Evolutionary conservation across 108 stramenopile species (phyloP), one percentile per base, ranked within the genome.

Genomic region (Conticribra weissflogii): DNA sequence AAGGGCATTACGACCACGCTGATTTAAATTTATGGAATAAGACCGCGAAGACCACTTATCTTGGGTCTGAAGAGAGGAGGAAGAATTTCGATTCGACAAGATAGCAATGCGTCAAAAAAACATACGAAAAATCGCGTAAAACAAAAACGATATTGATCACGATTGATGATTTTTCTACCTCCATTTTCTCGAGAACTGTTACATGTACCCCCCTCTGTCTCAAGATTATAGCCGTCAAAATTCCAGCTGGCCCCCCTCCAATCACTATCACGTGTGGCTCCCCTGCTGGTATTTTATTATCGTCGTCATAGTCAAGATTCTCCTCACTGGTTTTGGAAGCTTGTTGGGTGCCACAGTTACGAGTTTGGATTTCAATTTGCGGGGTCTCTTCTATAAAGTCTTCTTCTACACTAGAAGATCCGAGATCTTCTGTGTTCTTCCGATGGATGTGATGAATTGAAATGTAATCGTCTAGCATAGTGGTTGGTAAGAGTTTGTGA

Each of bases 201-300:
- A 28, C 21, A 14, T 2, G 28, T 15, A 64, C 21, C 3, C 63
- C 63, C 3, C 21, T 64, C 17, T 50, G 25, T 12, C 28, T 16
- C 17, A 64, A 23, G 16, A 64, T 5, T 3, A 64, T 64, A 2
- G 63, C 9, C 12, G 63, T 31, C 27, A 64, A n/a, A 4, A 64
- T 19, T 16, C 63, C 63, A 4, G 63, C 21, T 16, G 63, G 63
- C 16, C 63, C 63, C 2, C 63, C 63, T 22, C 63, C 63, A 14
- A 21, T 3, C 3, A 64, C 28, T 16, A 64, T 50, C 17, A 64
- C 63, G 48, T 64, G 46, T 19, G 63, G 46, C 12, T 41, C 2
- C 9, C 12, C 22, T 29, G 5, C 8, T 9, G 5, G 12, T 9
- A 41, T 41, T 41, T 5, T 9, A 41, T 41, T 12, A 41, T 41